Conservation (phyloP, 768 basidiomycete genomes). For the Hypholoma sublateritium region DNA sequence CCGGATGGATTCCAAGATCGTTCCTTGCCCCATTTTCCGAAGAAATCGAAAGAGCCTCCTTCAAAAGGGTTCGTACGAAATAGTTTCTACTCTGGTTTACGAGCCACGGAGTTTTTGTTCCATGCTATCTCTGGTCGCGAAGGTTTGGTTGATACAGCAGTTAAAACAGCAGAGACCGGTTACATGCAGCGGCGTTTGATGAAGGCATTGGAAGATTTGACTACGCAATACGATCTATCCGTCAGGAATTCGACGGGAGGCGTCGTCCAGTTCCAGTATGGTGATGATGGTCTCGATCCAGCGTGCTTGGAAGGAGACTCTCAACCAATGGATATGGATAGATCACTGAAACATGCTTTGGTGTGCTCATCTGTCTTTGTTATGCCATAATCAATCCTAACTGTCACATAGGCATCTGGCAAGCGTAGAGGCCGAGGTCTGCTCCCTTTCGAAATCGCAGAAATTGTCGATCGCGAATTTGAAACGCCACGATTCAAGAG, state of each 20-base stretch:
- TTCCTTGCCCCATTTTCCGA: slow-evolving; percentile 97
- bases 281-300: slow-evolving; percentile 96
- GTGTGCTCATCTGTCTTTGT: slow-evolving; percentile 36
- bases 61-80: slow-evolving; percentile 98
- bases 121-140: slow-evolving; percentile 99
- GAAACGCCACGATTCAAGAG: slow-evolving; percentile 54
- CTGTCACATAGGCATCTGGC: slow-evolving; percentile 54
- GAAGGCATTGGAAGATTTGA: slow-evolving; percentile 98
- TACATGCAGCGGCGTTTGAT: slow-evolving; percentile 99
- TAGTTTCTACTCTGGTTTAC: slow-evolving; percentile 91
- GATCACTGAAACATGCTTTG: slow-evolving; percentile 84
- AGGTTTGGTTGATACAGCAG: slow-evolving; percentile 98
- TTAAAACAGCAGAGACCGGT: slow-evolving; percentile 99
- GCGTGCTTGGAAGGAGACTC: slow-evolving; percentile 95
- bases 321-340: slow-evolving; percentile 85
- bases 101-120: slow-evolving; percentile 95
- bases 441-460: slow-evolving; percentile 83
- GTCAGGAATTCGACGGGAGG: slow-evolving; percentile 94
- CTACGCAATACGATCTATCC: slow-evolving; percentile 93
- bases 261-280: slow-evolving; percentile 95
- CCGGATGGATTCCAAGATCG: slow-evolving; percentile 99
- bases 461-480: slow-evolving; percentile 68
- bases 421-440: slow-evolving; percentile 61
- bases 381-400: not conserved
- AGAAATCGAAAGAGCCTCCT: slow-evolving; percentile 93